phyloP scores from a whole-genome alignment of 306 rosid species.

The Echinosophora koreensis region DNA sequence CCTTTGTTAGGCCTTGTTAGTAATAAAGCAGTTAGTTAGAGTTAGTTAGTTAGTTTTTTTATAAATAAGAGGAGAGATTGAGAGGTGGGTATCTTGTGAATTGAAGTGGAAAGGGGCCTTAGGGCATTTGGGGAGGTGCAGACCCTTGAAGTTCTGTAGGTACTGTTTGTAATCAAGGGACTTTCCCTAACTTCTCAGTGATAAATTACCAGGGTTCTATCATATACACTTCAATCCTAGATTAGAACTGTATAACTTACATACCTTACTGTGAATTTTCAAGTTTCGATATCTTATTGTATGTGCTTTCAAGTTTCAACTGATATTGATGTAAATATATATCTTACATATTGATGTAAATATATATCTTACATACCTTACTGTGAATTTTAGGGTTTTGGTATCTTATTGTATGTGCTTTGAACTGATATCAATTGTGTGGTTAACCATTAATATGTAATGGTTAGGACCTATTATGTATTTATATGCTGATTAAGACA shows the following conservation, averaged over 20 bases:
- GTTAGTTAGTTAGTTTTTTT: too few species aligned
- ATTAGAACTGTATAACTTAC: background rate
- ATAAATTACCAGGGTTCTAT: too few species aligned
- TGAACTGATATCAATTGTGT: background rate
- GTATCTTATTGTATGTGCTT: background rate
- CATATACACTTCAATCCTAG: background rate
- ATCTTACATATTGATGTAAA: background rate
- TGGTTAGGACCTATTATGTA: background rate
- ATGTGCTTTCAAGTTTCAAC: too few species aligned
- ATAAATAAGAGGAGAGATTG: too few species aligned
- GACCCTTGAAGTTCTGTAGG: too few species aligned
- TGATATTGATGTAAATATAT: background rate
- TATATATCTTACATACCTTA: background rate
- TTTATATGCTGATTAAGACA: constrained; percentile 44
- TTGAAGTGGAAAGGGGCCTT: too few species aligned
- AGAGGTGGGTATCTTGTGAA: too few species aligned
- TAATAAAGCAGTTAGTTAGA: too few species aligned
- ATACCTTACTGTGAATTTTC: background rate
- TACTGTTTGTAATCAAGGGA: too few species aligned
- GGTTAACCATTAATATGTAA: constrained; percentile 13
- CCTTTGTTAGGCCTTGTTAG: too few species aligned
- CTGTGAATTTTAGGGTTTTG: background rate
- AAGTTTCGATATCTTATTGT: background rate
- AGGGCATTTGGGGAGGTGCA: too few species aligned
- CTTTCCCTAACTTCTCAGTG: too few species aligned